Evolutionary conservation across 73 alveolate species (phyloP).

Genomic region (Vitrella brassicaformis): DNA sequence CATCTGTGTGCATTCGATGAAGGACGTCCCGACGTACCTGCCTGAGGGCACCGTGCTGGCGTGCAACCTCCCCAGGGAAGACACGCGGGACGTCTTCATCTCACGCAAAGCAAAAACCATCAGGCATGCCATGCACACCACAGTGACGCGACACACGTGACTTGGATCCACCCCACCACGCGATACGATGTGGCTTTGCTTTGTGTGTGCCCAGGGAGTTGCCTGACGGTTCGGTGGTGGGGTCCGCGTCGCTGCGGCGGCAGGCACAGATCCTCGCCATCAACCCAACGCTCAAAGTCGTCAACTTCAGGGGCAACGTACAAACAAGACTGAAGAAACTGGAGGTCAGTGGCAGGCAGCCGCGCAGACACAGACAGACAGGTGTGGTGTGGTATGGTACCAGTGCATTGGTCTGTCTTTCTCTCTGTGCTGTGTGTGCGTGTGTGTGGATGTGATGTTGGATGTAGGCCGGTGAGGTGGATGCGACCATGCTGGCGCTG

Average conservation of each 20-base stretch:
- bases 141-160: too few relatives aligned
- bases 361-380: too few relatives aligned
- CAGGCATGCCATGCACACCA: too few relatives aligned
- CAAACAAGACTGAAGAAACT: conserved; percentile 17
- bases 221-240: conserved; percentile 15
- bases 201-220: not conserved
- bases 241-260: conserved; percentile 32
- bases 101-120: conserved; percentile 15
- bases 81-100: conserved; percentile 37
- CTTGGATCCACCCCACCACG: too few relatives aligned
- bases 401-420: not conserved
- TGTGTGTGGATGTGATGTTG: not conserved
- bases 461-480: conserved; percentile 27
- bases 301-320: conserved; percentile 42
- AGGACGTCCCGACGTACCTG: conserved; percentile 36
- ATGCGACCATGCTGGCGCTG: conserved; percentile 27
- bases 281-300: conserved; percentile 22
- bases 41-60: conserved; percentile 22
- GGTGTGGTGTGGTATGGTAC: too few relatives aligned
- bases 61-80: conserved; percentile 32
- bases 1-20: conserved; percentile 22
- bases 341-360: not conserved
- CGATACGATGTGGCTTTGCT: too few relatives aligned
- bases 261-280: conserved; percentile 13
- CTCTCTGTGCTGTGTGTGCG: not conserved